A percentile compares a stretch with the other conserved stretches of the same genome.
Evolutionary conservation across 192 early-diverging fungal genomes (phyloP).

Genomic region (Podila minutissima): DNA sequence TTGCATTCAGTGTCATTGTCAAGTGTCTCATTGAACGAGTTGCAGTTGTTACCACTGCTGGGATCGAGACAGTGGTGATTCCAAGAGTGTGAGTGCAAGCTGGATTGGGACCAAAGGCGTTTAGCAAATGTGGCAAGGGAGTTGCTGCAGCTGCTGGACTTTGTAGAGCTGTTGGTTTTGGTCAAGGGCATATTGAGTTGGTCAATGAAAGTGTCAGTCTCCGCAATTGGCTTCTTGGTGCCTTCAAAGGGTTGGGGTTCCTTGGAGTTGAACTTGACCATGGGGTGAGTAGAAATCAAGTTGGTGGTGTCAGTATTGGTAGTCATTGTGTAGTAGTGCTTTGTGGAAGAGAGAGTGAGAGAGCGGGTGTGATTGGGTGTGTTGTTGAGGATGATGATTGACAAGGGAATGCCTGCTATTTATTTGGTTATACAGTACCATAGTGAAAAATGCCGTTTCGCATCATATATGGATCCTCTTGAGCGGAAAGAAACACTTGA

Average conservation of each 20-base stretch:
- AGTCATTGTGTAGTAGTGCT: background rate
- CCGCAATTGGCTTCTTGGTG: background rate
- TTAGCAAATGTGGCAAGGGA: constrained; percentile 30
- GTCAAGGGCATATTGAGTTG: constrained; percentile 1
- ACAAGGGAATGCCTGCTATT: background rate
- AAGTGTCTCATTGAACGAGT: background rate
- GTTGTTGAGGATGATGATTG: background rate
- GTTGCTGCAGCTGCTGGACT: constrained; percentile 11
- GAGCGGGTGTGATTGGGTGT: background rate
- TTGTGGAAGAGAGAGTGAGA: background rate
- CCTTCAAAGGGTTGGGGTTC: constrained; percentile 8
- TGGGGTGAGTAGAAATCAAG: constrained; percentile 1
- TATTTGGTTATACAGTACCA: too few relatives aligned
- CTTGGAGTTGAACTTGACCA: constrained; percentile 17
- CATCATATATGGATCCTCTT: too few relatives aligned
- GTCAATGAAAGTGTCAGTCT: background rate
- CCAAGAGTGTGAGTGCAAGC: constrained; percentile 13
- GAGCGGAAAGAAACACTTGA: too few relatives aligned
- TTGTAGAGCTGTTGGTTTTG: constrained; percentile 4
- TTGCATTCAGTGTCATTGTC: constrained; percentile 9
- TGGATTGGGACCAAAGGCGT: constrained; percentile 22
- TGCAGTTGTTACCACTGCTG: background rate
- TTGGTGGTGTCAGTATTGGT: background rate
- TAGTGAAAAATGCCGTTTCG: too few relatives aligned
- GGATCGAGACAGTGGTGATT: constrained; percentile 3